Evolutionary conservation across 176 grass and related monocot species (phyloP), one percentile per base, ranked within the genome.

Genomic region (Aegilops bicornis): DNA sequence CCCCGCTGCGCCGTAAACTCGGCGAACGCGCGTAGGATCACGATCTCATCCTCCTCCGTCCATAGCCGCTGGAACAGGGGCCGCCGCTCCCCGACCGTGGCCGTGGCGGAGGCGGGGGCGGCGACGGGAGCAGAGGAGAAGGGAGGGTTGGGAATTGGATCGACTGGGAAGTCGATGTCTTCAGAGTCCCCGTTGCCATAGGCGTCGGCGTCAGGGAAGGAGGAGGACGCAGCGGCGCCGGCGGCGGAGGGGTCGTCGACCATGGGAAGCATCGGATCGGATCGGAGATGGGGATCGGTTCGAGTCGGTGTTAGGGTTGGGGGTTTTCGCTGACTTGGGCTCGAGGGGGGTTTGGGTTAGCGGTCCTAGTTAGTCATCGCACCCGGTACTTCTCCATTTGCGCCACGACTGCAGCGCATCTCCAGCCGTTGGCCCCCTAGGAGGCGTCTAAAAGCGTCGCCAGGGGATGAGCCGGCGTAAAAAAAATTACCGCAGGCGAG

Each of bases 41-140:
- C 87, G 84, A 98, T 91, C 88, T 98, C 96, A 59, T 98, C 96
- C 71, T 98, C 96, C 33, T 98, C 96, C 43, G 92, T 96, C 96
- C 96, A 98, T 30, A 98, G 81, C 52, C 96, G 86, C 84, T 98
- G 96, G 88, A 98, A 98, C 45, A 98, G 87, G 69, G 91, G 69
- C 39, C 96, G 90, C 29, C 90, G 84, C 83, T 92, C 93, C 22
- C 86, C 88, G 40, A 20, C 19, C 8, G 60, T 79, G 4, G 50
- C 76, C 2, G 56, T 33, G 9, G 77, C 52, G 15, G 70, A 3
- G 4, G 33, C 45, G 7, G 82, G 3, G 1, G 82, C 65, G 0
- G 64, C 7, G 9, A 23, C 56, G 4, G 72, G 54, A 25, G 50
- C 25, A 32, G 73, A 6, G 13, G 83, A 78, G 63, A 79, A 77